Base-by-base conservation (phyloP, 306 rosid species). In the Pyrus betulifolia region DNA sequence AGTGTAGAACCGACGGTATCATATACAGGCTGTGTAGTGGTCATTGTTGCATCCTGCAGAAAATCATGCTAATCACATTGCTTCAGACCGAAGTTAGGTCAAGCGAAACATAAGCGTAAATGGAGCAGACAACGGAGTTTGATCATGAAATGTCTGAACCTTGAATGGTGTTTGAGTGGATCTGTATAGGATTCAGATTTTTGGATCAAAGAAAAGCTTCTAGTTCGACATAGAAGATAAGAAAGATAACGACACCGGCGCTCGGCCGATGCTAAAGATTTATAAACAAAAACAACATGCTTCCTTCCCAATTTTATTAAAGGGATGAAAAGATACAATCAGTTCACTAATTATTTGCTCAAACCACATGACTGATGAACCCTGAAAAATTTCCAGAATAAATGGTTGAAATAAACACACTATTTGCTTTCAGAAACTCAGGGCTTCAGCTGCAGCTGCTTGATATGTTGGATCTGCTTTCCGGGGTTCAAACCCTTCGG, bases 401-500 rank as follows among this genome's bases (percentile, higher is more conserved):
- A 83, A 51, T 67, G 35, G 46, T 78, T 69, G 6, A 66, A 86
- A 76, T 77, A 40, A 67, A 76, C 82, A 78, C 46, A 69, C 61
- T 55, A 74, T 81, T 83, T 35, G 77, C 82, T 76, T 63, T 83
- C 78, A 28, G 59, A 76, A 66, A 33, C 60, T 77, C 4, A 45
- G 15, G 69, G 72, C 74, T 31, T 33, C 4, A 86, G 72, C 87
- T 92, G 88, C 54, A 91, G 97, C 9, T 80, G 78, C 84, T 96
- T 96, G 90, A 92, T 96, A 76, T 92, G 66, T 60, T 71, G 70
- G 79, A 96, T 96, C 87, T 96, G 91, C 91, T 90, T 91, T 84
- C 98, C 99, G 1, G 99, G 99, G 80, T 88, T 96, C 90, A 96
- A 82, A 60, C 99, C 99, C 89, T 96, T 96, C 8, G 99, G 99